Conservation (phyloP, 352 stramenopile genomes). For the Globisporangium uncinulatum region DNA sequence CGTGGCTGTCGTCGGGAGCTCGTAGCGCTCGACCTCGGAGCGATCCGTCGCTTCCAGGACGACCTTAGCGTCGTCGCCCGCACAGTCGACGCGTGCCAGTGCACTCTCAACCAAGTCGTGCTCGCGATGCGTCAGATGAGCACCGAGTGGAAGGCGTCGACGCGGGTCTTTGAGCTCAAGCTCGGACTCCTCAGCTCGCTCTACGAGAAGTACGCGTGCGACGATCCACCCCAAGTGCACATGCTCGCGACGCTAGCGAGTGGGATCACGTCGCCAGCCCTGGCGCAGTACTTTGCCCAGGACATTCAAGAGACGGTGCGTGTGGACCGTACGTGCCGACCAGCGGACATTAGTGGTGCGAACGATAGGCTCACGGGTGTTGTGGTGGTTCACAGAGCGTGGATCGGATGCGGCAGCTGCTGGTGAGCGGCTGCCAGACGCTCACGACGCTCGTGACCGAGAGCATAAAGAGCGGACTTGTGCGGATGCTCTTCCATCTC, state of each 20-base stretch:
- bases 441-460: constrained; percentile 24
- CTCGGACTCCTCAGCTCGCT: constrained; percentile 66
- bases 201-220: constrained; percentile 72
- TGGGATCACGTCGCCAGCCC: constrained; percentile 51
- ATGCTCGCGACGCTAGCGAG: constrained; percentile 61
- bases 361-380: too few species aligned
- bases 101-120: constrained; percentile 26
- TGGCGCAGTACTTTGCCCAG: constrained; percentile 77
- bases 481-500: constrained; percentile 36
- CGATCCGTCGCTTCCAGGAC: constrained; percentile 21
- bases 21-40: constrained; percentile 30
- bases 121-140: constrained; percentile 30
- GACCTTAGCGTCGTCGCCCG: constrained; percentile 28
- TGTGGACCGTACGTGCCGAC: neutral
- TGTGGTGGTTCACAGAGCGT: constrained; percentile 26
- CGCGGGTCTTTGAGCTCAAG: constrained; percentile 69
- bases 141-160: constrained; percentile 76
- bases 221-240: constrained; percentile 58
- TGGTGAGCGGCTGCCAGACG: constrained; percentile 35
- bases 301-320: constrained; percentile 78
- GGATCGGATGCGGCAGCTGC: constrained; percentile 48
- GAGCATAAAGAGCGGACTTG: constrained; percentile 32
- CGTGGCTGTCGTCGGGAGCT: constrained; percentile 16
- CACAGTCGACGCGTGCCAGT: constrained; percentile 20
- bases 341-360: too few species aligned